Conservation (phyloP, 2,329 filamentous ascomycete species). For the Aphanoascus verrucosus region DNA sequence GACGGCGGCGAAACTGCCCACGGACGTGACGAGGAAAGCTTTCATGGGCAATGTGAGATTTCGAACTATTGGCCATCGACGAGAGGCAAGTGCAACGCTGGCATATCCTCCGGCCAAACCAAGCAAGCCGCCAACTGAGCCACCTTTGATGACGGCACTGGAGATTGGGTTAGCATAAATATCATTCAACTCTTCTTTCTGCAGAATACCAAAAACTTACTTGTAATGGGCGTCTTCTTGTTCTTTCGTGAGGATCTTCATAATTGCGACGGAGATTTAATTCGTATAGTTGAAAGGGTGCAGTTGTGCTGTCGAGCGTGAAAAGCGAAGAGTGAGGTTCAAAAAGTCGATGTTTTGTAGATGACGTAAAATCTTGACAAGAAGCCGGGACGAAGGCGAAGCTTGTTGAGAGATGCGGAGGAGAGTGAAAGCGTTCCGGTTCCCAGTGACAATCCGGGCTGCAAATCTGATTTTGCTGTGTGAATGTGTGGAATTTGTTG, state of each 20-base stretch:
- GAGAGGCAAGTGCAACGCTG: conserved; percentile 57
- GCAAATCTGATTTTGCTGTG: too few relatives aligned
- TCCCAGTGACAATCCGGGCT: too few relatives aligned
- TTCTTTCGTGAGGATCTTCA: conserved; percentile 95
- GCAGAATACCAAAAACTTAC: conserved; percentile 31
- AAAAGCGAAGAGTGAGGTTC: neutral
- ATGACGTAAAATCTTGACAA: neutral
- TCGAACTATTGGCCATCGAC: conserved; percentile 67
- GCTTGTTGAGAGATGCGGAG: neutral
- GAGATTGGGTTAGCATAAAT: conserved; percentile 5
- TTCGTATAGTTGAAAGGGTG: neutral
- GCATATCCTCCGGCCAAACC: conserved; percentile 58
- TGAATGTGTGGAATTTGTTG: too few relatives aligned
- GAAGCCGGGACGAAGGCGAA: neutral
- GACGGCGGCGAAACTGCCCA: conserved; percentile 77
- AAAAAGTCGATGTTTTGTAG: too few relatives aligned
- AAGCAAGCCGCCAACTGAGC: conserved; percentile 57
- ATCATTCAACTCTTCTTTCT: too few relatives aligned
- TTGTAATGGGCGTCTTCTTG: conserved; percentile 80
- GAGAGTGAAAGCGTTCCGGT: too few relatives aligned
- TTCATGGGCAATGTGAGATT: conserved; percentile 79
- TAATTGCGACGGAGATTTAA: conserved; percentile 36
- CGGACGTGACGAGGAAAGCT: conserved; percentile 74
- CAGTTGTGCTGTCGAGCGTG: neutral
- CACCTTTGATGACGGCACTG: conserved; percentile 66